Conservation (phyloP, 2,329 filamentous ascomycete genomes). For the Claviceps purpurea region DNA sequence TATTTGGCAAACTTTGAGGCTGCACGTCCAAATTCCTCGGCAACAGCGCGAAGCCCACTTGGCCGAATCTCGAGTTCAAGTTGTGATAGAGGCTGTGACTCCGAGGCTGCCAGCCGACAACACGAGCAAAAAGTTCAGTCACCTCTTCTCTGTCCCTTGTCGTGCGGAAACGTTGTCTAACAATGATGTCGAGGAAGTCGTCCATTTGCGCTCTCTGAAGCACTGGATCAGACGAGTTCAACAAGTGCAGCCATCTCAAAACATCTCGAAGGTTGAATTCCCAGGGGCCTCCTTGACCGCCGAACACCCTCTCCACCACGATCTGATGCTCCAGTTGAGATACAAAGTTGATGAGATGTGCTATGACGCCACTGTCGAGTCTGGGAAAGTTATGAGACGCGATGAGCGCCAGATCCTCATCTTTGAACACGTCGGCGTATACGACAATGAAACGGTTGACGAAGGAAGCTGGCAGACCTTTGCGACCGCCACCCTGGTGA, state of each 20-base stretch:
- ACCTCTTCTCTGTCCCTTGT: conserved; percentile 53
- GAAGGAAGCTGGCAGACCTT: conserved; percentile 88
- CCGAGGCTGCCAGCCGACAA: conserved; percentile 42
- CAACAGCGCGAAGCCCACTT: conserved; percentile 68
- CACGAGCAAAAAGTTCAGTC: conserved; percentile 48
- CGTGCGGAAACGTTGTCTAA: conserved; percentile 77
- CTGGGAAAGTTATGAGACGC: conserved; percentile 63
- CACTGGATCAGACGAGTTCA: conserved; percentile 37
- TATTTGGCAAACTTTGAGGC: conserved; percentile 34
- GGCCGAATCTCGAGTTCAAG: conserved; percentile 49
- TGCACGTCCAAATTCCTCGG: conserved; percentile 43
- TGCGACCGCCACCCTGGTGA: conserved; percentile 89
- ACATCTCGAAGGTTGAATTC: conserved; percentile 91
- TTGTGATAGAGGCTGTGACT: conserved; percentile 59
- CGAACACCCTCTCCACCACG: conserved; percentile 43
- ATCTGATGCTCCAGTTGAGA: conserved; percentile 63
- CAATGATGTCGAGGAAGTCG: conserved; percentile 71
- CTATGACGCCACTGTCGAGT: conserved; percentile 44
- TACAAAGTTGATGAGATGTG: conserved; percentile 66
- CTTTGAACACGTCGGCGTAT: conserved; percentile 80
- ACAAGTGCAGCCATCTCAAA: conserved; percentile 69
- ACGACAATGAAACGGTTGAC: conserved; percentile 98
- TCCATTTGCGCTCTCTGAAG: conserved; percentile 45
- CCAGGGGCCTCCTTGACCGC: conserved; percentile 65
- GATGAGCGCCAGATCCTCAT: conserved; percentile 70